Evolutionary conservation across 129 eudicot genomes (phyloP).

Genomic region (Logfia minima): DNA sequence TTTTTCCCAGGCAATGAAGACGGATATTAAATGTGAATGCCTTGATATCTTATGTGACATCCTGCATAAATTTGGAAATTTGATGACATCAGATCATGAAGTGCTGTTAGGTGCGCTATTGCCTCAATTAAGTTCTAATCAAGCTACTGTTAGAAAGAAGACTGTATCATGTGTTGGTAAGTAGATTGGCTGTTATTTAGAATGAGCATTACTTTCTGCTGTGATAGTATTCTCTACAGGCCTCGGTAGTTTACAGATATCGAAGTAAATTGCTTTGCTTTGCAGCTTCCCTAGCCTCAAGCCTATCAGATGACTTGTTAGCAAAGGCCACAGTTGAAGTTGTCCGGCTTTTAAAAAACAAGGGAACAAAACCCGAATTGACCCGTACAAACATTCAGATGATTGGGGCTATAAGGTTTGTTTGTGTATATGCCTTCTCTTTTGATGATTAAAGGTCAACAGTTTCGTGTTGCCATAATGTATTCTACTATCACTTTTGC

Average conservation of each 20-base stretch:
- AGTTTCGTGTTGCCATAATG: neutral
- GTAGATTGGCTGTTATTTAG: slow-evolving; percentile 20
- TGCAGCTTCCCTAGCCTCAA: slow-evolving; percentile 87
- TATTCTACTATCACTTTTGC: neutral
- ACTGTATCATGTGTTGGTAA: slow-evolving; percentile 92
- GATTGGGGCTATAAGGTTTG: slow-evolving; percentile 88
- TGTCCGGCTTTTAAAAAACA: slow-evolving; percentile 62
- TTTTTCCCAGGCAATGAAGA: slow-evolving; percentile 62
- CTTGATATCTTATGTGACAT: slow-evolving; percentile 91
- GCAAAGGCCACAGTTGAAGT: slow-evolving; percentile 90
- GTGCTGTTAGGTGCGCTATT: slow-evolving; percentile 65
- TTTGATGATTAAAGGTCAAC: slow-evolving; percentile 9
- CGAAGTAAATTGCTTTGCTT: slow-evolving; percentile 3
- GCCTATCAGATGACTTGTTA: slow-evolving; percentile 93
- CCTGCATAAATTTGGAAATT: slow-evolving; percentile 87
- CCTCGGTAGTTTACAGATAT: neutral
- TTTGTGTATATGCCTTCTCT: slow-evolving; percentile 7
- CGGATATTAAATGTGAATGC: slow-evolving; percentile 92
- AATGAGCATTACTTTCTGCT: slow-evolving; percentile 9
- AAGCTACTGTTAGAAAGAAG: slow-evolving; percentile 96
- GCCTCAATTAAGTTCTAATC: slow-evolving; percentile 86
- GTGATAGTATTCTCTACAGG: neutral
- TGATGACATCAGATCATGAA: slow-evolving; percentile 88
- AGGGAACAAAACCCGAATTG: slow-evolving; percentile 75
- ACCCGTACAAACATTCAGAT: slow-evolving; percentile 91